A percentile compares a stretch with the other conserved stretches of the same genome.
Conservation (phyloP, 805 yeast species). For the Schwanniomyces vanrijiae region DNA sequence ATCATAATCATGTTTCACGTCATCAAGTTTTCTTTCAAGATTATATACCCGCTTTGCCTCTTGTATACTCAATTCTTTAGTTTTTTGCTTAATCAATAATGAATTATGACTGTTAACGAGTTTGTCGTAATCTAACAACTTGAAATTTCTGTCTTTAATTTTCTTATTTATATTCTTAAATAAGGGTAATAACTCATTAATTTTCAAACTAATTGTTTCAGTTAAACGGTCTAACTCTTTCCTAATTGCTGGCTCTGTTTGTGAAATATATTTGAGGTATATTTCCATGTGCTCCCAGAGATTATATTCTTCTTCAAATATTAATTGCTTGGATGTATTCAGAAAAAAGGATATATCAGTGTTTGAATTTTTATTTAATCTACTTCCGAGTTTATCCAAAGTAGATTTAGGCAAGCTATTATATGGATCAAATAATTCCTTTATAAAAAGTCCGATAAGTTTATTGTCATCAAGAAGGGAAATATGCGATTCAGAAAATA, state of each 20-base stretch:
- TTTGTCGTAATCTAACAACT: constrained; percentile 39
- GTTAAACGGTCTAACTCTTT: constrained; percentile 11
- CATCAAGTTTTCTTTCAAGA: constrained; percentile 27
- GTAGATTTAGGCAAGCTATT: constrained; percentile 11
- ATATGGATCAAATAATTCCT: constrained; percentile 22
- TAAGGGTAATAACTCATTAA: constrained; percentile 12
- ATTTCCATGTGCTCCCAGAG: constrained; percentile 19
- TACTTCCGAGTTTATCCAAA: constrained; percentile 5
- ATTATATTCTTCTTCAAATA: constrained; percentile 11
- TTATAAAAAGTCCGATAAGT: constrained; percentile 16
- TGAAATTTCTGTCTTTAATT: constrained; percentile 28
- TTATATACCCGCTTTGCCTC: constrained; percentile 24
- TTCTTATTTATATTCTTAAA: constrained; percentile 24
- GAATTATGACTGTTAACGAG: constrained; percentile 26
- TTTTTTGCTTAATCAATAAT: constrained; percentile 33
- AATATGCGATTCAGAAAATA: constrained; percentile 6
- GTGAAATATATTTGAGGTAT: constrained; percentile 16
- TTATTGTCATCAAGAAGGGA: constrained; percentile 8
- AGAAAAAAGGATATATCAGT: constrained; percentile 5
- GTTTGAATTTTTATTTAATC: constrained; percentile 3
- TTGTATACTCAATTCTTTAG: constrained; percentile 30
- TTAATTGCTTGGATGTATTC: constrained; percentile 5
- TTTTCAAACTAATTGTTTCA: constrained; percentile 10
- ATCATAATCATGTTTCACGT: constrained; percentile 27
- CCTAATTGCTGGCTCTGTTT: constrained; percentile 12